These are phyloP conservation scores for Exserohilum turcica DNA, from an alignment of 2,329 filamentous ascomycete species.

Conservation along the genomic window DNA sequence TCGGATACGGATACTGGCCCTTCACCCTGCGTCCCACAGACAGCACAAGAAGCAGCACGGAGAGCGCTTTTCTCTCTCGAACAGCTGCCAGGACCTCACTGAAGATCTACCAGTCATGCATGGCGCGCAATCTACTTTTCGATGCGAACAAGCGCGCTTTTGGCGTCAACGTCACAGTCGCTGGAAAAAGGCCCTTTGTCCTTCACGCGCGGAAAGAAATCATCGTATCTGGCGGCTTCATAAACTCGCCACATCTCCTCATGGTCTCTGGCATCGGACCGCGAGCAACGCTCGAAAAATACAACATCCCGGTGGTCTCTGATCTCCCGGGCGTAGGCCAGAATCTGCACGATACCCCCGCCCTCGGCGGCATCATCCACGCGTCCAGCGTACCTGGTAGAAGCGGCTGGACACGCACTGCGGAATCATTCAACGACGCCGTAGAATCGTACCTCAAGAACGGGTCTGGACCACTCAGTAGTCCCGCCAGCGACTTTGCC, in stretches of 20 bases:
- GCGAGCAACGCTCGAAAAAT: constrained; percentile 3
- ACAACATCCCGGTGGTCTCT: constrained; percentile 9
- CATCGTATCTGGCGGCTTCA: constrained; percentile 10
- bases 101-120: constrained; percentile 14
- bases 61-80: constrained; percentile 7
- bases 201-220: constrained; percentile 6
- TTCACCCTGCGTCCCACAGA: constrained; percentile 9
- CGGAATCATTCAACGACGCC: constrained; percentile 3
- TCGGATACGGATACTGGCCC: constrained; percentile 11
- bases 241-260: constrained; percentile 7
- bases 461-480: constrained; percentile 11
- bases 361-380: constrained; percentile 4
- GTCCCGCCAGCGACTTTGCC: constrained; percentile 11
- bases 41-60: constrained; percentile 12
- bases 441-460: constrained; percentile 8
- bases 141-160: constrained; percentile 5
- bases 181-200: constrained; percentile 5
- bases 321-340: constrained; percentile 7
- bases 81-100: constrained; percentile 7
- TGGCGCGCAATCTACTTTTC: constrained; percentile 12
- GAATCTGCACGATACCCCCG: constrained; percentile 9
- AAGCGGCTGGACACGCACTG: constrained; percentile 4
- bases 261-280: constrained; percentile 13
- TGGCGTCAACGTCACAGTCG: constrained; percentile 11
- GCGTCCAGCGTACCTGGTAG: constrained; percentile 8